phyloP scores from a whole-genome alignment of 2,329 filamentous ascomycete genomes.

The Venturia aucupariae region DNA sequence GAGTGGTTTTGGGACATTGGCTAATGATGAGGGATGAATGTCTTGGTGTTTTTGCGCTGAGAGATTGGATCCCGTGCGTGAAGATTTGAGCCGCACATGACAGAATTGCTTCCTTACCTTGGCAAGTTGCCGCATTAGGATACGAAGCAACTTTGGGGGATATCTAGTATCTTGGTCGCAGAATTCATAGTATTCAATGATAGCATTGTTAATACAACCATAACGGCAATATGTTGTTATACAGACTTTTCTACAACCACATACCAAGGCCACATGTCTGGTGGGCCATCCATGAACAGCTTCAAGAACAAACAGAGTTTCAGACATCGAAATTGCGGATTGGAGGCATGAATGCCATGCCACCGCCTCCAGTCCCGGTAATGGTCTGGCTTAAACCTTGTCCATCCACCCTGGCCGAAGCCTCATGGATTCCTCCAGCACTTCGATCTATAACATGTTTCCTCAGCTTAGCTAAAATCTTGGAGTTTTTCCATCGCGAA shows the following conservation, averaged over 20 bases:
- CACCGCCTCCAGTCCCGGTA: conserved; percentile 28
- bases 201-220: background rate
- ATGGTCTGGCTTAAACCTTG: conserved; percentile 26
- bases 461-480: conserved; percentile 67
- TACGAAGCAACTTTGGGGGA: background rate
- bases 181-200: background rate
- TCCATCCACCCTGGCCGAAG: conserved; percentile 24
- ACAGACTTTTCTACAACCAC: background rate
- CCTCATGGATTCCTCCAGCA: conserved; percentile 45
- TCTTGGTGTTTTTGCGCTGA: background rate
- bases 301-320: background rate
- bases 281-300: too few relatives aligned
- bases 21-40: background rate
- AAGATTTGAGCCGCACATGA: background rate
- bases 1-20: too few relatives aligned
- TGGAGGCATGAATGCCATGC: conserved; percentile 43
- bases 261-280: background rate
- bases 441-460: conserved; percentile 68
- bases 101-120: background rate
- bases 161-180: background rate
- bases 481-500: conserved; percentile 70
- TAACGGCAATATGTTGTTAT: background rate
- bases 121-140: background rate
- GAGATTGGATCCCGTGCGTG: too few relatives aligned
- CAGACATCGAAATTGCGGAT: conserved; percentile 37